A percentile compares a stretch with the other conserved stretches of the same genome.
Conservation (phyloP, 2,329 filamentous ascomycete genomes). For the Aspergillus candidus region DNA sequence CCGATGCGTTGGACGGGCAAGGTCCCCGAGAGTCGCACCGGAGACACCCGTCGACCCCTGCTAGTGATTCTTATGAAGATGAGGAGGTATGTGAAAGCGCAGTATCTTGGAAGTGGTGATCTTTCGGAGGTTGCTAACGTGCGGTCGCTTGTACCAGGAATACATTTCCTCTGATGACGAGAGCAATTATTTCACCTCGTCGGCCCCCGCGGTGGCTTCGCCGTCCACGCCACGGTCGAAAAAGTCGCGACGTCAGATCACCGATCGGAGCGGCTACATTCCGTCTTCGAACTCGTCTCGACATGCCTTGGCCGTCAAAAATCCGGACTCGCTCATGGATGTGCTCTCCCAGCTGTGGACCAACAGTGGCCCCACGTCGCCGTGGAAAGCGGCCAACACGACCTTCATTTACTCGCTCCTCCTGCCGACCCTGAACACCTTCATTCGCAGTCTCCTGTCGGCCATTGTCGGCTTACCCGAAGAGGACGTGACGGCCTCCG, state of each 20-base stretch:
- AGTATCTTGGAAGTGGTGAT: not conserved
- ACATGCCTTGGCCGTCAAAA: slow-evolving; percentile 65
- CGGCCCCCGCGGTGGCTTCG: slow-evolving; percentile 38
- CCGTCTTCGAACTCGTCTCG: slow-evolving; percentile 36
- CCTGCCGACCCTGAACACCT: slow-evolving; percentile 81
- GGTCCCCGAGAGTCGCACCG: slow-evolving; percentile 25
- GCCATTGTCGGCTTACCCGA: slow-evolving; percentile 88
- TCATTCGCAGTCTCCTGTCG: slow-evolving; percentile 83
- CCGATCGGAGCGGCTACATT: slow-evolving; percentile 43
- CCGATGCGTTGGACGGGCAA: slow-evolving; percentile 30
- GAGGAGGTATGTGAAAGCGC: slow-evolving; percentile 25
- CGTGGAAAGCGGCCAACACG: slow-evolving; percentile 90
- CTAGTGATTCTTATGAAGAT: slow-evolving; percentile 25
- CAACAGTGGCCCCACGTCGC: slow-evolving; percentile 81
- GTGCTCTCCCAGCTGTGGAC: slow-evolving; percentile 83
- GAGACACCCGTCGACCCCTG: slow-evolving; percentile 2
- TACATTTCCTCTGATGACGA: slow-evolving; percentile 62
- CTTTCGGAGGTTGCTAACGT: not conserved
- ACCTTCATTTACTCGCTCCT: slow-evolving; percentile 89
- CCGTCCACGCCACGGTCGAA: slow-evolving; percentile 37
- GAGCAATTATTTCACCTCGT: slow-evolving; percentile 75
- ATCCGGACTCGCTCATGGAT: slow-evolving; percentile 75
- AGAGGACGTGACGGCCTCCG: slow-evolving; percentile 49
- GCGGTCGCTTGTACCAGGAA: slow-evolving; percentile 19
- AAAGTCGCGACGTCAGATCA: slow-evolving; percentile 36